Percentiles rank a stretch among this genome's conserved stretches.
Evolutionary conservation across 495 filamentous ascomycete species (phyloP).

Genomic region (Geopyxis carbonaria): DNA sequence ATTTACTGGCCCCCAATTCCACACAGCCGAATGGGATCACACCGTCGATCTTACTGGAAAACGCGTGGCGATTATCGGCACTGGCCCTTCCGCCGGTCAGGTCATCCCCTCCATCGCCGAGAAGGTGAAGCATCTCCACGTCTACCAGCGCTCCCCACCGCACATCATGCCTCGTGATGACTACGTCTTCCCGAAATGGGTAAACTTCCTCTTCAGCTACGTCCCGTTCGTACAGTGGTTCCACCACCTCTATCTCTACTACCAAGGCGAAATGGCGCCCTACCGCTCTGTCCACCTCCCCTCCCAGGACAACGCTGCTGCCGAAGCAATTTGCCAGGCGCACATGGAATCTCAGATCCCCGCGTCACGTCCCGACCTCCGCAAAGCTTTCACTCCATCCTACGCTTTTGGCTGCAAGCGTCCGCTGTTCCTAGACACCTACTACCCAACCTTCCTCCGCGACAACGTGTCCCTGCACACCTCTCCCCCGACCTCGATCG

Average conservation of each 20-base stretch:
- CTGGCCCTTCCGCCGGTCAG: constrained; percentile 28
- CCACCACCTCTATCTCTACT: constrained; percentile 18
- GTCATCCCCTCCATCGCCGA: constrained; percentile 17
- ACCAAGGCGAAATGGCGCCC: constrained; percentile 33
- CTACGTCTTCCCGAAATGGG: constrained; percentile 19
- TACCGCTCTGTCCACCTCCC: constrained; percentile 30
- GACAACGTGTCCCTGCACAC: constrained; percentile 35
- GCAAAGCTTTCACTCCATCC: constrained; percentile 32
- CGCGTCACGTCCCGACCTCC: constrained; percentile 31
- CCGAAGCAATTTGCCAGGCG: constrained; percentile 28
- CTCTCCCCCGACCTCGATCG: constrained; percentile 34
- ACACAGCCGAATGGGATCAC: constrained; percentile 5
- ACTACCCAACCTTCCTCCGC: constrained; percentile 27
- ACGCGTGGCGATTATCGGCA: constrained; percentile 38
- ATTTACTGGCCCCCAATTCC: constrained; percentile 5
- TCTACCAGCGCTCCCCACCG: constrained; percentile 16
- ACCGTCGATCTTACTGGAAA: constrained; percentile 29
- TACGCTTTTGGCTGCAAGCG: constrained; percentile 35
- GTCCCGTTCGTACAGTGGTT: constrained; percentile 8
- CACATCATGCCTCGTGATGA: constrained; percentile 14
- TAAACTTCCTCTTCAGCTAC: constrained; percentile 31
- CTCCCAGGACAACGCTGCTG: constrained; percentile 26
- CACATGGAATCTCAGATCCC: constrained; percentile 33
- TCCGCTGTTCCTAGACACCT: constrained; percentile 8
- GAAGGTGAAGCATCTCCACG: constrained; percentile 12